Conservation (phyloP, 2,329 filamentous ascomycete species). For the Trichoderma pleuroti region DNA sequence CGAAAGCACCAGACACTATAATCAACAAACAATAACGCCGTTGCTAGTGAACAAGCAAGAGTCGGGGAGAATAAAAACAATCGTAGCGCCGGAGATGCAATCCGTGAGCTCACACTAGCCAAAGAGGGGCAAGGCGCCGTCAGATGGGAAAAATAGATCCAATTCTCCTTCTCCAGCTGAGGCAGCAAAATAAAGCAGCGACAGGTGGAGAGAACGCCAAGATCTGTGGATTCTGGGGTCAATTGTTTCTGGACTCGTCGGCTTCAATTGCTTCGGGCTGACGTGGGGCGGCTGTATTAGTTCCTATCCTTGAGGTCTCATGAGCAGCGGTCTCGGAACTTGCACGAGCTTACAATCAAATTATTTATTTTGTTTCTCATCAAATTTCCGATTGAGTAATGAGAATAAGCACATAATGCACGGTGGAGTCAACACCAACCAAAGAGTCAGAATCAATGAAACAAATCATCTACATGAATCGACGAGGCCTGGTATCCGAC, state of each 20-base stretch:
- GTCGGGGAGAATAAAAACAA: conserved; percentile 1
- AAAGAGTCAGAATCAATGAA: neutral
- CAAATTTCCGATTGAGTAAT: neutral
- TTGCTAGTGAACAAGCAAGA: neutral
- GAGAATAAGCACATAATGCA: neutral
- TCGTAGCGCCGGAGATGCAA: neutral
- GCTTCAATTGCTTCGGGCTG: neutral
- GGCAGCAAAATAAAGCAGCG: neutral
- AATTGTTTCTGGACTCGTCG: neutral
- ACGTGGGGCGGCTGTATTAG: neutral
- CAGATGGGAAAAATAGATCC: neutral
- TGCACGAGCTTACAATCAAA: neutral
- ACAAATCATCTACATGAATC: neutral
- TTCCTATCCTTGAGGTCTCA: neutral
- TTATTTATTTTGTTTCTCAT: neutral
- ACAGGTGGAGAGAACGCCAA: neutral
- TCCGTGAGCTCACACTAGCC: neutral
- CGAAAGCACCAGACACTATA: neutral
- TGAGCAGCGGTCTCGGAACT: neutral
- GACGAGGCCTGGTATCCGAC: neutral
- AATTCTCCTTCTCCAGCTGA: neutral
- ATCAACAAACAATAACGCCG: neutral
- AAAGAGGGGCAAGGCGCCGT: neutral
- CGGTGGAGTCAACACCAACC: neutral
- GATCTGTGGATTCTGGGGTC: neutral